Base-by-base conservation (phyloP, 1,284 basidiomycete genomes). In the Cryptococcus sp. region DNA sequence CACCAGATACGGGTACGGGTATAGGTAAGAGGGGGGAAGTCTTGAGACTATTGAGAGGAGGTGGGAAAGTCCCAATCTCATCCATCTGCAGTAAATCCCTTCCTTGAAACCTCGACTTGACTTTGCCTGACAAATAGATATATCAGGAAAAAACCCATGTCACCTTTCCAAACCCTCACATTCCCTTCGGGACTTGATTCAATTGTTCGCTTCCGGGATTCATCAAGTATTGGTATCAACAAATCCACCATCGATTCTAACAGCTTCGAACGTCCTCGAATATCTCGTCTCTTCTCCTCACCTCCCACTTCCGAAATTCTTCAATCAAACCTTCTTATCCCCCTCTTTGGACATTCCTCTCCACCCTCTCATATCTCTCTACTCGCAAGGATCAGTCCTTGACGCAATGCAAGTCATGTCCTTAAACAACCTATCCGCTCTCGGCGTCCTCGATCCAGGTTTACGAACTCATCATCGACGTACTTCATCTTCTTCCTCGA, bases 391-490 rank as follows among this genome's bases (percentile, higher is more conserved):
- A 0, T 58, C 61, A 0, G 64, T 70, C 10, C 55, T 70, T 3
- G 69, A 69, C 45, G 69, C 69, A 16, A 70, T 70, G 69, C 69
- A 70, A 31, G 56, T 64, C 22, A 66, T 70, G 67, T 60, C 56
- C 24, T 47, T 66, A 11, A 55, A 65, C 41, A 65, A 65, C 11
- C 53, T 67, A 2, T 48, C 61, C 9, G 69, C 66, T 0, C 44
- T 70, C 1, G 69, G 69, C 1, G 67, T 70, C 3, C 43, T 67
- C 2, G 49, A 50, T 19, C 42, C 34, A 19, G 36, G 14, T 7
- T 39, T 14, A 39, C 4, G 7, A 24, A 45, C 45, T 2, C 23
- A 22, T 16, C 48, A 48, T 13, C 22, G 54, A 10, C 24, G 47
- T n/a, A 34, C 25, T n/a, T 54, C 54, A 1, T 48, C 44, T 11